Evolutionary conservation across 1,139 yeast genomes (phyloP), one percentile per base, ranked within the genome.

Genomic region (Lodderomyces parapsilosis): DNA sequence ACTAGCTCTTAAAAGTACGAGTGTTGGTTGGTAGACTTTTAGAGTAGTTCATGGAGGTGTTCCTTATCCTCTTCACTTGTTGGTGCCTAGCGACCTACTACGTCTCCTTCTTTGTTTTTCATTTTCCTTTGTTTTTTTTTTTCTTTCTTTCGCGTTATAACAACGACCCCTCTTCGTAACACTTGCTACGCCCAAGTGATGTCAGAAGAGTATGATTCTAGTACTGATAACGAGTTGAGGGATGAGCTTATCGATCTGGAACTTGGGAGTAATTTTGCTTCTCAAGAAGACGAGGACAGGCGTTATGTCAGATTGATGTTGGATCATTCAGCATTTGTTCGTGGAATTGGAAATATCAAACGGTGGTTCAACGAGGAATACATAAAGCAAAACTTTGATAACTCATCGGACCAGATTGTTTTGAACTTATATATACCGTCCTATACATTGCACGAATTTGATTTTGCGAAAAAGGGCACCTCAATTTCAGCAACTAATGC

Each of bases 291-390:
- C 28, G 15, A 6, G 5, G 23, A 22, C 4, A 15, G 7, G 19
- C 49, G 52, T 32, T 44, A 46, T 25, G 53, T 50, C 15, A 42
- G 44, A 47, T 61, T 80, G 42, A 77, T 81, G 9, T 54, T 81
- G 40, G 86, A 81, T 55, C 82, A 79, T 23, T 73, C 83, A 9
- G 80, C 83, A 1, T 68, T 81, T 47, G 74, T 78, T 5, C 71
- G 81, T 43, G 86, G 86, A 1, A 70, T 81, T 38, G 83, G 83
- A 1, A 77, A 77, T 50, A 67, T 81, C 54, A 78, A 78, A 55
- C 61, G 77, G 47, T 81, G 86, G 86, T 67, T 74, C 43, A 68
- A 72, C 43, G 52, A 63, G n/a, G 70, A 62, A 40, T 51, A 65
- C 58, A 50, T 76, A 53, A 50, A 61, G 15, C 36, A 62, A 30